Evolutionary conservation across 768 basidiomycete genomes (phyloP), one percentile per base, ranked within the genome.

Genomic region (Termitomyces sp.): DNA sequence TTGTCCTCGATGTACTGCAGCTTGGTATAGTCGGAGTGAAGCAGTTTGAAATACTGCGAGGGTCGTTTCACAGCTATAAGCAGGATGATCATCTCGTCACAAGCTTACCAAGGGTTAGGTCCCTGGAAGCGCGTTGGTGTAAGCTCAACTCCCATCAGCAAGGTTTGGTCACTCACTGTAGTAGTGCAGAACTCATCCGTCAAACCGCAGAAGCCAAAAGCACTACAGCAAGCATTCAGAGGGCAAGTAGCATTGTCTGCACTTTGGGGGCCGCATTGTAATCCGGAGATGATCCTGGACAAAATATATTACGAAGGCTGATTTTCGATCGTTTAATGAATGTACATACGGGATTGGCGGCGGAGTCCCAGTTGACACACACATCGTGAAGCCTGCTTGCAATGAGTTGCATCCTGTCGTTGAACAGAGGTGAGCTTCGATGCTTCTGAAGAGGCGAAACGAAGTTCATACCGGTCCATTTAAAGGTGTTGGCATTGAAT

Each of bases 121-220:
- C 34, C 34, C 34, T 35, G 34, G 12, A 32, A 32, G 34, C 34
- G 34, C 12, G 12, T 35, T 35, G 34, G 5, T 35, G 50, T 52
- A 55, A 64, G 11, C 58, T 48, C 58, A 45, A 62, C 62, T 27
- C 54, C 21, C 5, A 50, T 58, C 55, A 59, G 54, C 29, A 31
- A 40, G 25, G 19, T 25, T 29, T n/a, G 16, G 27, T 10, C 4
- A 50, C 61, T 32, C 41, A 60, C 63, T 23, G 60, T 47, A 19
- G 64, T 59, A 5, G 61, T 42, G 35, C 66, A 67, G 46, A 65
- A 67, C 5, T 67, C 66, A 32, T 52, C 51, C 4, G 66, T 67
- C n/a, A 65, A 23, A 4, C 66, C 66, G 41, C 66, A 67, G 50
- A 62, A 68, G 10, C 66, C 66, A n/a, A 63, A 66, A 1, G 64